Evolutionary conservation across 2,329 filamentous ascomycete genomes (phyloP).

Genomic region (Paracorniculantispora psalliotae): DNA sequence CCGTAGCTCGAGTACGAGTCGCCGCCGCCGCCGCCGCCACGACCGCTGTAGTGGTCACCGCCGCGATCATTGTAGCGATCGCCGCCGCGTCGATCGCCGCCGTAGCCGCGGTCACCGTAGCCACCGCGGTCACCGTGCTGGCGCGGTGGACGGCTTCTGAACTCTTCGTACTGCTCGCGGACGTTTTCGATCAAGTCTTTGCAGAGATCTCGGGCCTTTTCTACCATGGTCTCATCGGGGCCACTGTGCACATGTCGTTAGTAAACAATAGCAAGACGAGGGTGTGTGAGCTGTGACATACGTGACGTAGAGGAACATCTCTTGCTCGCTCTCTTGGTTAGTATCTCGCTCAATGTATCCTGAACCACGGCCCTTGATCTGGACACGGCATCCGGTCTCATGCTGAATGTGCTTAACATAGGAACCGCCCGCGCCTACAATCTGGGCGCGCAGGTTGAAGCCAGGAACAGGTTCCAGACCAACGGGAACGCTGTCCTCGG

Average conservation of each 20-base stretch:
- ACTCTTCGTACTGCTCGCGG: constrained; percentile 81
- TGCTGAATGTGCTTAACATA: constrained; percentile 98
- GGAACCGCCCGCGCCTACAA: constrained; percentile 87
- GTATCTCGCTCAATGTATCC: constrained; percentile 88
- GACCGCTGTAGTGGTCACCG: constrained; percentile 31
- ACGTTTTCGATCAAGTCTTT: constrained; percentile 84
- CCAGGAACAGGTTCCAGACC: constrained; percentile 85
- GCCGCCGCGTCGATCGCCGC: constrained; percentile 34
- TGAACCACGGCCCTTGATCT: constrained; percentile 95
- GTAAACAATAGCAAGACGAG: not conserved
- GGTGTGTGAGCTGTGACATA: constrained; percentile 42
- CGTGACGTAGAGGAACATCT: constrained; percentile 96
- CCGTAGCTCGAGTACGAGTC: constrained; percentile 23
- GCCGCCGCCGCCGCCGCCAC: constrained; percentile 26
- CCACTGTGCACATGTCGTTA: constrained; percentile 51
- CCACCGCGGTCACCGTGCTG: constrained; percentile 49
- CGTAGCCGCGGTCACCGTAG: constrained; percentile 35
- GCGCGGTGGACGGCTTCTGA: constrained; percentile 76
- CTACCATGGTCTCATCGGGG: constrained; percentile 80
- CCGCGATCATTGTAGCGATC: constrained; percentile 35
- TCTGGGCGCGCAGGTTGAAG: constrained; percentile 93
- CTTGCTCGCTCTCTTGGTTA: constrained; percentile 86
- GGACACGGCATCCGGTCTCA: constrained; percentile 90
- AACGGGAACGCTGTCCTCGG: constrained; percentile 90
- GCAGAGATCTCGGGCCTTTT: constrained; percentile 82